Conservation (phyloP, 202 grass and related monocot genomes). For the Eragrostis tef region DNA sequence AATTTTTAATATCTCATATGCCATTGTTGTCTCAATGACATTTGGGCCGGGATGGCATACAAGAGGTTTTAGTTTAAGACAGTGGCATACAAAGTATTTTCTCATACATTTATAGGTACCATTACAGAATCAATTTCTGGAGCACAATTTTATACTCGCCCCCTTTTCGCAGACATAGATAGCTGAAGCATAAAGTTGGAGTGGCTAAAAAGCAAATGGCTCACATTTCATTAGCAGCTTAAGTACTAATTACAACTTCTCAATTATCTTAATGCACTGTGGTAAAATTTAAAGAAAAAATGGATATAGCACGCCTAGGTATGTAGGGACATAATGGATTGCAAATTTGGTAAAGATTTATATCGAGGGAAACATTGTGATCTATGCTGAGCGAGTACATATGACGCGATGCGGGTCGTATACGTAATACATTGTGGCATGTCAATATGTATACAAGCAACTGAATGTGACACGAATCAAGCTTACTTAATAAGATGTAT, state of each 20-base stretch:
- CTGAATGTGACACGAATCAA: background rate
- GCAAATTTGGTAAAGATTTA: background rate
- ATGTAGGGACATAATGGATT: background rate
- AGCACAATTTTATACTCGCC: slow-evolving; percentile 23
- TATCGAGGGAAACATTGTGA: background rate
- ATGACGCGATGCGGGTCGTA: background rate
- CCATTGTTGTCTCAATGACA: too few relatives aligned
- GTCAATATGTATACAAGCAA: slow-evolving; percentile 2
- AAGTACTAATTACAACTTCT: background rate
- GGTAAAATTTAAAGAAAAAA: background rate
- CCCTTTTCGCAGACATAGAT: slow-evolving; percentile 23
- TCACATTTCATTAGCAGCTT: slow-evolving; percentile 22
- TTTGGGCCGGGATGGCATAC: too few relatives aligned
- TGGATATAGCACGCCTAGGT: background rate
- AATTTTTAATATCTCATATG: too few relatives aligned
- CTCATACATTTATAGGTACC: slow-evolving; percentile 28
- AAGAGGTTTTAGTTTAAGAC: too few relatives aligned
- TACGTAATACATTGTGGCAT: background rate
- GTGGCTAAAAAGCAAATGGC: slow-evolving; percentile 34
- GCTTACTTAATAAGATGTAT: background rate
- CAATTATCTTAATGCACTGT: background rate
- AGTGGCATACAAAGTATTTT: too few relatives aligned
- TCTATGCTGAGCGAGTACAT: too few relatives aligned
- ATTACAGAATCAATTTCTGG: slow-evolving; percentile 33
- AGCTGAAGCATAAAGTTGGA: slow-evolving; percentile 34